Conservation (phyloP, 176 grass and related monocot genomes). For the Themeda triandra region DNA sequence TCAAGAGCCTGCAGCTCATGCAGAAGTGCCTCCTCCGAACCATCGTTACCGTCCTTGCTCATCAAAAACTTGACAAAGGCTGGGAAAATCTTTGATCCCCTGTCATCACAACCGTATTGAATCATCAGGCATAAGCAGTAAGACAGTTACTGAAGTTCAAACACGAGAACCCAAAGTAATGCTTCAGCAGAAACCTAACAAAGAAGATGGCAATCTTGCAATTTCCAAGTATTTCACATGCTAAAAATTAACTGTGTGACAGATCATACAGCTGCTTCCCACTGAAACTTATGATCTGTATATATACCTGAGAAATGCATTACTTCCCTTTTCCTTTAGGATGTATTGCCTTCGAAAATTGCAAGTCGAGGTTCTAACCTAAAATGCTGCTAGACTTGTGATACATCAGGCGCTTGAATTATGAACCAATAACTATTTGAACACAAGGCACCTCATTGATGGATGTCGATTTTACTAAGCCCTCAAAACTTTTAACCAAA, state of each 20-base stretch:
- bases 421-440: too few relatives aligned
- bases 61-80: slow-evolving; percentile 69
- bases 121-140: neutral
- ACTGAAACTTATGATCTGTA: neutral
- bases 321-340: too few relatives aligned
- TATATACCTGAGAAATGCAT: too few relatives aligned
- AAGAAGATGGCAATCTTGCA: neutral
- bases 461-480: neutral
- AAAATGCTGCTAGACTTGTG: too few relatives aligned
- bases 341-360: neutral
- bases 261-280: neutral
- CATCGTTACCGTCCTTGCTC: slow-evolving; percentile 80
- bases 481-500: too few relatives aligned
- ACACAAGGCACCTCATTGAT: neutral
- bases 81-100: slow-evolving; percentile 87
- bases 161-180: neutral
- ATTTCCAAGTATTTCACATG: neutral
- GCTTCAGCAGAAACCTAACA: neutral
- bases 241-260: neutral
- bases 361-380: neutral
- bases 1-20: slow-evolving; percentile 62
- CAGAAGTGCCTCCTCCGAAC: slow-evolving; percentile 58
- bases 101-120: slow-evolving; percentile 27
- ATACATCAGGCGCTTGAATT: too few relatives aligned
- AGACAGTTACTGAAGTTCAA: neutral